phyloP scores from a whole-genome alignment of 257 asterid genomes.

The Nemophila menziesii region DNA sequence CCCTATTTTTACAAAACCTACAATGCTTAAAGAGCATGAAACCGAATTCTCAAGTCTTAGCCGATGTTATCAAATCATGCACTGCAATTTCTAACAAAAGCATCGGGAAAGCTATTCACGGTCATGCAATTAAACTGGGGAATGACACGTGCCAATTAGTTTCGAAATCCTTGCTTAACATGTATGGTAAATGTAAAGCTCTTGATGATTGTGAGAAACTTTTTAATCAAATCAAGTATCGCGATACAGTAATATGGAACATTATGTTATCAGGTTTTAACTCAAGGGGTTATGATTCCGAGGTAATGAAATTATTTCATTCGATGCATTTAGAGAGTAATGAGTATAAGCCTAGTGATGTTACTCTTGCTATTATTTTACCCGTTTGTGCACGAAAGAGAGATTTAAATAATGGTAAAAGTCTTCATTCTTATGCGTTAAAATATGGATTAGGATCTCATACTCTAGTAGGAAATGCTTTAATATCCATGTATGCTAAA shows the following conservation, averaged over 20 bases:
- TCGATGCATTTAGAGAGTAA: slow-evolving; percentile 20
- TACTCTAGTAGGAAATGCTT: slow-evolving; percentile 69
- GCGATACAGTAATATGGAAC: slow-evolving; percentile 67
- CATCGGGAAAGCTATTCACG: slow-evolving; percentile 49
- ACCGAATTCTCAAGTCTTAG: slow-evolving; percentile 33
- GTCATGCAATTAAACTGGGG: slow-evolving; percentile 49
- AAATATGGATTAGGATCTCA: slow-evolving; percentile 55
- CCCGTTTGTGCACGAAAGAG: slow-evolving; percentile 48
- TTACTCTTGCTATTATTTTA: slow-evolving; percentile 60
- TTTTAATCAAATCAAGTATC: slow-evolving; percentile 27
- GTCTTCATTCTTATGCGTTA: slow-evolving; percentile 45
- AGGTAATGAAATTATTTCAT: slow-evolving; percentile 37
- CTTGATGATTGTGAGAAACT: slow-evolving; percentile 44
- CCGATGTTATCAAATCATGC: slow-evolving; percentile 52
- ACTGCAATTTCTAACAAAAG: slow-evolving; percentile 26
- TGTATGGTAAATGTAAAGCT: slow-evolving; percentile 73
- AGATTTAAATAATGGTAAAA: slow-evolving; percentile 30
- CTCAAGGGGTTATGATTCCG: slow-evolving; percentile 33
- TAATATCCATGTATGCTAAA: slow-evolving; percentile 77
- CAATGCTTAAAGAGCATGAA: slow-evolving; percentile 14
- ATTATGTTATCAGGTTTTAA: slow-evolving; percentile 62
- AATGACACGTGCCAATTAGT: slow-evolving; percentile 38
- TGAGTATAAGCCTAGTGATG: slow-evolving; percentile 39
- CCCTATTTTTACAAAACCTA: slow-evolving; percentile 24
- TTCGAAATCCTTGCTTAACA: slow-evolving; percentile 58